Percentiles rank a stretch among this genome's conserved stretches.
Evolutionary conservation across 495 filamentous ascomycete species (phyloP).

Genomic region (Podospora pseudoanserina): DNA sequence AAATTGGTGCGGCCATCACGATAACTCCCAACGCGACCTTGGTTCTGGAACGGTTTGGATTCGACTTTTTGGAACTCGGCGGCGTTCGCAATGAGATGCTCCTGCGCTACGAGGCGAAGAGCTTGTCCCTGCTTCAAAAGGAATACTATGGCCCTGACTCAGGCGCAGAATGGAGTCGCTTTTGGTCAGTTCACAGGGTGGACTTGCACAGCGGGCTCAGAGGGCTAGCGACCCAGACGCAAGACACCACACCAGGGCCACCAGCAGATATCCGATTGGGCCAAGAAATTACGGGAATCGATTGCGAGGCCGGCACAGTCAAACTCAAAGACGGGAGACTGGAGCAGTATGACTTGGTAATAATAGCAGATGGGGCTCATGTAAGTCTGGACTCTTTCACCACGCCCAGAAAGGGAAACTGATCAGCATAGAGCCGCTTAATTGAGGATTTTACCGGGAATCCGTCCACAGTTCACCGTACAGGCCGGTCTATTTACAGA

Average conservation of each 20-base stretch:
- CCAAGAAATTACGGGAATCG: conserved; percentile 20
- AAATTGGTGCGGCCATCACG: conserved; percentile 55
- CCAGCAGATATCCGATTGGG: conserved; percentile 35
- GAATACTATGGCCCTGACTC: conserved; percentile 33
- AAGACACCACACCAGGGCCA: conserved; percentile 15
- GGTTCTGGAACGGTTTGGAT: conserved; percentile 46
- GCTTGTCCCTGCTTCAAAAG: conserved; percentile 25
- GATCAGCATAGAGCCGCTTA: conserved; percentile 32
- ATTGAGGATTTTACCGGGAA: conserved; percentile 24
- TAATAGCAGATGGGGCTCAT: conserved; percentile 34
- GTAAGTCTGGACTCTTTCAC: conserved; percentile 17
- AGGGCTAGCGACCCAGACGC: conserved; percentile 36
- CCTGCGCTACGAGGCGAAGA: conserved; percentile 31
- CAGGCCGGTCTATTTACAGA: conserved; percentile 43
- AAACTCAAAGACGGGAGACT: conserved; percentile 19
- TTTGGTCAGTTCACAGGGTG: conserved; percentile 48
- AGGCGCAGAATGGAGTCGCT: conserved; percentile 17
- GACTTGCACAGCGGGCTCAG: conserved; percentile 54
- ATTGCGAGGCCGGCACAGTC: conserved; percentile 27
- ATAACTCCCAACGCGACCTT: conserved; percentile 48
- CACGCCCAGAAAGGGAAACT: neutral
- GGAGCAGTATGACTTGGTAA: conserved; percentile 24
- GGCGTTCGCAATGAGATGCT: conserved; percentile 31
- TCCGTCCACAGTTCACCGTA: conserved; percentile 16
- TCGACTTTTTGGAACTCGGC: conserved; percentile 38